These are phyloP conservation scores for Russula sp. DNA, from an alignment of 768 basidiomycete genomes.

Conservation along the genomic window DNA sequence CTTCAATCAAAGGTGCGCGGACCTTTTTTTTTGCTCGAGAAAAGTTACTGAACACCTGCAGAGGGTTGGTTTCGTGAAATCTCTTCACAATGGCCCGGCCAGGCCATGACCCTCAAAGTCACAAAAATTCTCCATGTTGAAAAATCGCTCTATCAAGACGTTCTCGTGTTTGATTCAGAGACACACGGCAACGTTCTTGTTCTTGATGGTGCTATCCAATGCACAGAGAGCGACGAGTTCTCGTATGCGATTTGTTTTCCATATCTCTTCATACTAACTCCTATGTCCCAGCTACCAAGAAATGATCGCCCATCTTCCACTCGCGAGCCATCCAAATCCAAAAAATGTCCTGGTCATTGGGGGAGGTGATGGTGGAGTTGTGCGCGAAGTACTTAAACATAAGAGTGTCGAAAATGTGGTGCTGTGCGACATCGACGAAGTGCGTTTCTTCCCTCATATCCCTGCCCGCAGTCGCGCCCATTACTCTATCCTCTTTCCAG, in stretches of 20 bases:
- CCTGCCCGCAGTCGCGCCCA: neutral
- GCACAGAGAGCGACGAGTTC: constrained; percentile 98
- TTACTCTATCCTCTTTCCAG: constrained; percentile 33
- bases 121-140: constrained; percentile 92
- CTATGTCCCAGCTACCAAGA: constrained; percentile 78
- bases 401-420: constrained; percentile 85
- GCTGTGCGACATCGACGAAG: constrained; percentile 97
- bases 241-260: constrained; percentile 52
- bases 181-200: constrained; percentile 96
- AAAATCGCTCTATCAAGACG: constrained; percentile 91
- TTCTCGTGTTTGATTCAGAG: constrained; percentile 94
- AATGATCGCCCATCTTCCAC: constrained; percentile 98
- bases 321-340: constrained; percentile 93
- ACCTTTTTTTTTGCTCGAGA: neutral
- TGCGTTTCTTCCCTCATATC: constrained; percentile 27
- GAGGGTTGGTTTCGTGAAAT: constrained; percentile 98
- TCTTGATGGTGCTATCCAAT: constrained; percentile 93
- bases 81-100: constrained; percentile 93
- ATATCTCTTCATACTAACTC: neutral
- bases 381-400: constrained; percentile 96
- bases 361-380: constrained; percentile 97
- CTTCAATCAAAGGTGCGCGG: constrained; percentile 32
- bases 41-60: constrained; percentile 24
- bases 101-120: constrained; percentile 96
- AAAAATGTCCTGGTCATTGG: constrained; percentile 96